These are phyloP conservation scores for Aphanomyces astaci DNA, from an alignment of 352 stramenopile genomes.

Conservation along the genomic window DNA sequence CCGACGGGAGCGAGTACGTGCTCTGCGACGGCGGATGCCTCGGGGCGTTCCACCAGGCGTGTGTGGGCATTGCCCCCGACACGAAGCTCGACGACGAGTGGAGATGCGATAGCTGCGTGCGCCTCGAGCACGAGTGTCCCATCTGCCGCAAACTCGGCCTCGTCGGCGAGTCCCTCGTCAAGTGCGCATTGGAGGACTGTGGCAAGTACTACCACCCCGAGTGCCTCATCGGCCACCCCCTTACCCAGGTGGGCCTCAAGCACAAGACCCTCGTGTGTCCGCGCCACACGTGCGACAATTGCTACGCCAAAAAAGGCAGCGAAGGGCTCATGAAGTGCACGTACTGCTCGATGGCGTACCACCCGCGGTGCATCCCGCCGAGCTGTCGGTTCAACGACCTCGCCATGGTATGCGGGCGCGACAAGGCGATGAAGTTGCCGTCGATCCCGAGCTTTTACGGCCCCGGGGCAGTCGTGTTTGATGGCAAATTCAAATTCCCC, in stretches of 20 bases:
- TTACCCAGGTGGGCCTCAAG: slow-evolving; percentile 39
- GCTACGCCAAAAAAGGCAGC: slow-evolving; percentile 64
- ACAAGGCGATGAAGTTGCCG: slow-evolving; percentile 63
- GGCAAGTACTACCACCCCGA: slow-evolving; percentile 82
- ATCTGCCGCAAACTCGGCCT: slow-evolving; percentile 81
- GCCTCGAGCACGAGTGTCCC: slow-evolving; percentile 84
- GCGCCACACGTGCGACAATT: slow-evolving; percentile 76
- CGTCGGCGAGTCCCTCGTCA: slow-evolving; percentile 79
- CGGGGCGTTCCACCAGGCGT: slow-evolving; percentile 89
- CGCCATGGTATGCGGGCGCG: slow-evolving; percentile 85
- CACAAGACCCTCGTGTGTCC: slow-evolving; percentile 79
- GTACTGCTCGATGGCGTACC: slow-evolving; percentile 88
- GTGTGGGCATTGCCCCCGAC: slow-evolving; percentile 66
- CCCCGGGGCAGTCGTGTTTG: slow-evolving; percentile 63
- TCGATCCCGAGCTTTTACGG: slow-evolving; percentile 71
- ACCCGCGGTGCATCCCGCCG: slow-evolving; percentile 88
- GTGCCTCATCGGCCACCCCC: slow-evolving; percentile 56
- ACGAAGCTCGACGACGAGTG: slow-evolving; percentile 61
- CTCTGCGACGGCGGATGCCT: slow-evolving; percentile 89
- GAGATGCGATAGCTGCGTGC: slow-evolving; percentile 87
- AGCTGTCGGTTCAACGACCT: slow-evolving; percentile 88
- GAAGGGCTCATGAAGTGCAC: slow-evolving; percentile 86
- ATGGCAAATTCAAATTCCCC: slow-evolving; percentile 65
- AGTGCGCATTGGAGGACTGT: slow-evolving; percentile 52
- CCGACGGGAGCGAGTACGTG: slow-evolving; percentile 75